A percentile compares a stretch with the other conserved stretches of the same genome.
These are phyloP conservation scores for Ustilago loliicola DNA, from an alignment of 1,284 basidiomycete species.

Conservation along the genomic window DNA sequence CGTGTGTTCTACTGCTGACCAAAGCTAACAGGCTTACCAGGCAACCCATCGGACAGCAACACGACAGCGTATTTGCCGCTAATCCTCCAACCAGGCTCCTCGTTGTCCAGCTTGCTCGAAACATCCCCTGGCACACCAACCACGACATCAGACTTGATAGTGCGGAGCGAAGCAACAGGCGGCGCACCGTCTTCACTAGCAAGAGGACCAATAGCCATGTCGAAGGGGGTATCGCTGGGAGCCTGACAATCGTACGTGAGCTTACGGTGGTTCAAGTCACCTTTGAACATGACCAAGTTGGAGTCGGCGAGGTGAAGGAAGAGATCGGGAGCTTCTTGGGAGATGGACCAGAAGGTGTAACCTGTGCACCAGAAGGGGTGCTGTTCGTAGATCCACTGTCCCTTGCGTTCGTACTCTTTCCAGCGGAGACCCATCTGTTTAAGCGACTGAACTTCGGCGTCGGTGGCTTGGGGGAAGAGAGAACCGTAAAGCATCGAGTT, in stretches of 20 bases:
- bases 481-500: slow-evolving; percentile 71
- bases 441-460: slow-evolving; percentile 85
- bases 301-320: slow-evolving; percentile 91
- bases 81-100: slow-evolving; percentile 82
- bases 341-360: slow-evolving; percentile 82
- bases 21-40: slow-evolving; percentile 52
- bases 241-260: slow-evolving; percentile 75
- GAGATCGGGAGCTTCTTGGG: slow-evolving; percentile 80
- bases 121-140: slow-evolving; percentile 80
- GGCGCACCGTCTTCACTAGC: slow-evolving; percentile 89
- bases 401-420: slow-evolving; percentile 92
- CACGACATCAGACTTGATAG: slow-evolving; percentile 76
- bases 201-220: slow-evolving; percentile 92
- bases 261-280: slow-evolving; percentile 89
- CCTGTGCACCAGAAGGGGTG: slow-evolving; percentile 77
- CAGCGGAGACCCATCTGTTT: slow-evolving; percentile 85
- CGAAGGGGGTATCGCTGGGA: slow-evolving; percentile 89
- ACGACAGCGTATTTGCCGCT: slow-evolving; percentile 81
- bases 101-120: slow-evolving; percentile 78
- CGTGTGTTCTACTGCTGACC: slow-evolving; percentile 25
- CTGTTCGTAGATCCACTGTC: slow-evolving; percentile 94
- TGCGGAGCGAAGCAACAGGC: slow-evolving; percentile 74
- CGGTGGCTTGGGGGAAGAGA: slow-evolving; percentile 81
- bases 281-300: slow-evolving; percentile 96
- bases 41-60: slow-evolving; percentile 56